A percentile compares a stretch with the other conserved stretches of the same genome.
These are phyloP conservation scores for Nematodospora valgi DNA, from an alignment of 805 yeast species.

Conservation along the genomic window DNA sequence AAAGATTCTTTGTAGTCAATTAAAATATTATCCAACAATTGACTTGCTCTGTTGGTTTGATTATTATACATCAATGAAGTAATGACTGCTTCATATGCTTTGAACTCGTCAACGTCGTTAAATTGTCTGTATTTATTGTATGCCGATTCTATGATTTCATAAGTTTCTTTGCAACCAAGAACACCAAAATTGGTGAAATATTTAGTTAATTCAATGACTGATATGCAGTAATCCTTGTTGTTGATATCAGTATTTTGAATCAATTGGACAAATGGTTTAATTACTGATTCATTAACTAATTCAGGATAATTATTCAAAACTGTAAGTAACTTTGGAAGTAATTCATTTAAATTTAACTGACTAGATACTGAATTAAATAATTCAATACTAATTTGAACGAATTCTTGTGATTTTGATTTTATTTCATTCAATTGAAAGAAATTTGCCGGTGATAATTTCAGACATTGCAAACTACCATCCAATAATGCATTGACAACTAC, in stretches of 20 bases:
- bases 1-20: constrained; percentile 36
- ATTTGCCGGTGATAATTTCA: constrained; percentile 34
- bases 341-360: constrained; percentile 25
- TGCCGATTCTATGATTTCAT: constrained; percentile 24
- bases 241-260: constrained; percentile 1
- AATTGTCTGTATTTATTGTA: constrained; percentile 34
- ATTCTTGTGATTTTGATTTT: constrained; percentile 41
- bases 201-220: constrained; percentile 29
- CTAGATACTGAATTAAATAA: constrained; percentile 45
- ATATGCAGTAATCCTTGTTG: constrained; percentile 2
- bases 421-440: constrained; percentile 50
- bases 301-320: constrained; percentile 26
- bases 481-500: constrained; percentile 47
- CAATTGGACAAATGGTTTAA: constrained; percentile 2
- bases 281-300: constrained; percentile 20
- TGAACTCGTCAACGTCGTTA: constrained; percentile 30
- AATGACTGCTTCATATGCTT: constrained; percentile 50
- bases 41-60: constrained; percentile 49
- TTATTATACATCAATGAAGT: constrained; percentile 51
- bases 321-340: constrained; percentile 35
- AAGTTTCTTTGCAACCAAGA: constrained; percentile 16
- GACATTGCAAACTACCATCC: constrained; percentile 39
- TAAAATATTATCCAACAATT: constrained; percentile 54
- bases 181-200: constrained; percentile 17
- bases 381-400: constrained; percentile 42